phyloP scores from a whole-genome alignment of 352 stramenopile species.

The Pythium pyrilobum region DNA sequence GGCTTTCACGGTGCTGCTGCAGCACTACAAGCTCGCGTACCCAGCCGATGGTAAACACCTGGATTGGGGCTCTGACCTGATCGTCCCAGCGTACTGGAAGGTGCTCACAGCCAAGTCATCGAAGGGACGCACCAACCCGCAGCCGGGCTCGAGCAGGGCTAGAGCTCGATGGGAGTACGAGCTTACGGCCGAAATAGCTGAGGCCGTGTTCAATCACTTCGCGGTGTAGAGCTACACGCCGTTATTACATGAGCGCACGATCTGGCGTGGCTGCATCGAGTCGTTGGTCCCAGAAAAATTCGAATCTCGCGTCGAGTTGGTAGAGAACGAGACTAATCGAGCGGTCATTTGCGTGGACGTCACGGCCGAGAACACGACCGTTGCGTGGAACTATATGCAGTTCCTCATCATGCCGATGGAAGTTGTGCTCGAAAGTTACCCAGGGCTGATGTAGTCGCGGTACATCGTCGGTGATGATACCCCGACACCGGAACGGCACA shows the following conservation, averaged over 20 bases:
- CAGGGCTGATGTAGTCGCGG: conserved; percentile 12
- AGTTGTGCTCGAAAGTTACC: conserved; percentile 18
- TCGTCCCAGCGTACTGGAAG: conserved; percentile 21
- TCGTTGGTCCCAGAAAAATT: conserved; percentile 13
- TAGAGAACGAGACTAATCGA: not conserved
- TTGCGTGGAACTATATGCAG: conserved; percentile 10
- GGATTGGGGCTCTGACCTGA: conserved; percentile 15
- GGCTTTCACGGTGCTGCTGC: conserved; percentile 19
- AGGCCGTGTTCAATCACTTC: conserved; percentile 19
- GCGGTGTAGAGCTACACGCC: conserved; percentile 17
- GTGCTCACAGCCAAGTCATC: conserved; percentile 10
- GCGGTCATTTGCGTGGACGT: conserved; percentile 16
- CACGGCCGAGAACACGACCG: not conserved
- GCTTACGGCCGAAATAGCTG: conserved; percentile 7
- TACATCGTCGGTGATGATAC: conserved; percentile 7
- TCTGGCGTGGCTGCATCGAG: conserved; percentile 16
- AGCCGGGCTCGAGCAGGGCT: no score
- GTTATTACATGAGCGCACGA: conserved; percentile 4
- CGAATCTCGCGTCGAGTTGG: conserved; percentile 1
- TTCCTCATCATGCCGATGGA: conserved; percentile 15
- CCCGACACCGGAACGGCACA: not conserved
- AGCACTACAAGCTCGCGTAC: conserved; percentile 21
- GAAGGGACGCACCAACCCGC: no score
- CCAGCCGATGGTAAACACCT: conserved; percentile 7
- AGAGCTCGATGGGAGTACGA: conserved; percentile 29